Percentiles rank a stretch among this genome's conserved stretches.
These are phyloP conservation scores for Dioscorea alata DNA, from an alignment of 106 monocot species.

Conservation along the genomic window DNA sequence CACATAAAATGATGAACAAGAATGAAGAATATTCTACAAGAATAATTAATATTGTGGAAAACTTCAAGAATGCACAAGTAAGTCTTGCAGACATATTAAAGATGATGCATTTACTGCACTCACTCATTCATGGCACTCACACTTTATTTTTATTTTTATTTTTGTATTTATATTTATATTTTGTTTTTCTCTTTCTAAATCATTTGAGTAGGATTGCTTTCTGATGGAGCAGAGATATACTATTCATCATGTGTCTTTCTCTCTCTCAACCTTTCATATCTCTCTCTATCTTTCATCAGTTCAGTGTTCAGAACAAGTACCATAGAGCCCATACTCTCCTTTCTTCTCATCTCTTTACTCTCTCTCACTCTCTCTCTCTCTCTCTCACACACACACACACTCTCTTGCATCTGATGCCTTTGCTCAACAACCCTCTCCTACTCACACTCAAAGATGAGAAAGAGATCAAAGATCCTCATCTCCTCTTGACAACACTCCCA, in stretches of 20 bases:
- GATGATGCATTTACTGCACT: too few relatives aligned
- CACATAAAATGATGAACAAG: too few relatives aligned
- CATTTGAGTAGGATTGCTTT: slow-evolving; percentile 10
- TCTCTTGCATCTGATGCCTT: neutral
- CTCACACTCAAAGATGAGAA: neutral
- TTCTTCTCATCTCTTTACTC: neutral
- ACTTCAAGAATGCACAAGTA: too few relatives aligned
- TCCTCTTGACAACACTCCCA: neutral
- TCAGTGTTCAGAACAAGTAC: neutral
- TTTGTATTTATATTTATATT: neutral
- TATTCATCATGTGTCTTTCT: neutral
- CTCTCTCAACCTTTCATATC: neutral
- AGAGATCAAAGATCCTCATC: neutral
- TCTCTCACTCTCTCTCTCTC: neutral
- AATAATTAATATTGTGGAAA: too few relatives aligned
- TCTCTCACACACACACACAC: neutral
- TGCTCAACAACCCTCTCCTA: neutral
- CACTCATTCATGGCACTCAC: too few relatives aligned
- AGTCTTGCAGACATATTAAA: too few relatives aligned
- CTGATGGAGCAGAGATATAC: slow-evolving; percentile 5
- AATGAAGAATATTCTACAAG: too few relatives aligned
- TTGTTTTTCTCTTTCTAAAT: slow-evolving; percentile 3
- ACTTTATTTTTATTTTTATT: too few relatives aligned
- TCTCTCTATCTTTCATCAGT: neutral
- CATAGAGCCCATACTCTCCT: neutral